Base-by-base conservation (phyloP, 192 early-diverging fungal genomes). In the Coemansia sp. region DNA sequence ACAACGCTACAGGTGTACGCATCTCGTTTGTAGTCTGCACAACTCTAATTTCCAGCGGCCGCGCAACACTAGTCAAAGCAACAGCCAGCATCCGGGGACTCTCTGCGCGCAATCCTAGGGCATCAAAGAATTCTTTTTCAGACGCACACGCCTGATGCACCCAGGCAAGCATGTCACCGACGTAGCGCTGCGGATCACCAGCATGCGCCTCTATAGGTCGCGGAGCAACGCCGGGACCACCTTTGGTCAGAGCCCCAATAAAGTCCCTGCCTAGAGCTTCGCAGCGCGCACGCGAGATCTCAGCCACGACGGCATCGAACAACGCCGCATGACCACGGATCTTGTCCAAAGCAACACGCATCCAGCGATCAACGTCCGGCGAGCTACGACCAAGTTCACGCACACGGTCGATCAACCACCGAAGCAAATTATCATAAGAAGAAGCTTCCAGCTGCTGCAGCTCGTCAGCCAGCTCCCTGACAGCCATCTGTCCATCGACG, bases 121-220 rank as follows among this genome's bases (percentile, higher is more conserved):
- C 55, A 22, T 96, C 93, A 22, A 97, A 78, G 69, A 96, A 86
- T 75, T 99, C 96, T 20, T 86, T 78, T 72, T 97, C 96, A 7
- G 89, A 86, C 5, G 94, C 93, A 18, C 86, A 86, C 0, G 93
- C 89, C 80, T 97, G 94, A 84, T 99, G 96, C 1, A 96, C 70
- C 96, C 96, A 99, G 0, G 95, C 96, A 18, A 97, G 74, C 92
- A 99, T 96, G 65, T 97, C 96, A 20, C 95, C 95, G 36, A 93
- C 86, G 68, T 96, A 99, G 33, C 95, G 86, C 62, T 91, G 75
- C 1, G 95, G 90, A 72, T 99, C 96, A 50, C 89, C 92, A 0
- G 95, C 93, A 70, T 96, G 93, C 7, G 96, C 65, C 69, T 99
- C 96, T 63, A 99, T 94, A 0, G 96, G 95, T 42, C 92, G 76